Percentiles rank a stretch among this genome's conserved stretches.
Conservation (phyloP, 805 yeast genomes). For the Grigorovia yakushimaensis region DNA sequence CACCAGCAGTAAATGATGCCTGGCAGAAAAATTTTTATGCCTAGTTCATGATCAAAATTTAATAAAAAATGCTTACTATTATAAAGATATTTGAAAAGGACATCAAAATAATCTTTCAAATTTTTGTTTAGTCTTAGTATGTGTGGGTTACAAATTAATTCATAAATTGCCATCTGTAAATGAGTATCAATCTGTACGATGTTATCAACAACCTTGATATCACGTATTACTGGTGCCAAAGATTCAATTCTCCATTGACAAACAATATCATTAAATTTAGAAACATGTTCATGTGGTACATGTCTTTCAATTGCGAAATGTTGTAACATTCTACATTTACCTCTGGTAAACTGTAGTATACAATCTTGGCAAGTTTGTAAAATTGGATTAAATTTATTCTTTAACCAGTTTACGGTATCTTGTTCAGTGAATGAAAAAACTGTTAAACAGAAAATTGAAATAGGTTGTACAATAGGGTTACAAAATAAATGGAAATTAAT, state of each 20-base stretch:
- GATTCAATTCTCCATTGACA: conserved; percentile 29
- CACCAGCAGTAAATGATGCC: conserved; percentile 46
- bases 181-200: conserved; percentile 15
- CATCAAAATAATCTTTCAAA: conserved; percentile 32
- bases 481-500: conserved; percentile 45
- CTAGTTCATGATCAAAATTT: conserved; percentile 7
- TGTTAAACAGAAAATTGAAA: conserved; percentile 46
- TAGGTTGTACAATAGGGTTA: conserved; percentile 37
- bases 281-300: conserved; percentile 35
- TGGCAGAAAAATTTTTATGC: conserved; percentile 29
- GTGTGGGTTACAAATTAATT: conserved; percentile 44
- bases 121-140: conserved; percentile 33
- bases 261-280: conserved; percentile 28
- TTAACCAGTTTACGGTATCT: conserved; percentile 37
- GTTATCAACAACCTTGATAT: conserved; percentile 17
- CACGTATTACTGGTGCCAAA: conserved; percentile 15
- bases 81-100: conserved; percentile 27
- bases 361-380: conserved; percentile 47
- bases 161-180: conserved; percentile 30
- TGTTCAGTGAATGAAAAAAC: conserved; percentile 48
- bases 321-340: conserved; percentile 41
- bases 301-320: conserved; percentile 44
- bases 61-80: conserved; percentile 24
- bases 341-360: conserved; percentile 41
- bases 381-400: conserved; percentile 30